Evolutionary conservation across 805 yeast species (phyloP).

Genomic region (Wickerhamiella bombiphila): DNA sequence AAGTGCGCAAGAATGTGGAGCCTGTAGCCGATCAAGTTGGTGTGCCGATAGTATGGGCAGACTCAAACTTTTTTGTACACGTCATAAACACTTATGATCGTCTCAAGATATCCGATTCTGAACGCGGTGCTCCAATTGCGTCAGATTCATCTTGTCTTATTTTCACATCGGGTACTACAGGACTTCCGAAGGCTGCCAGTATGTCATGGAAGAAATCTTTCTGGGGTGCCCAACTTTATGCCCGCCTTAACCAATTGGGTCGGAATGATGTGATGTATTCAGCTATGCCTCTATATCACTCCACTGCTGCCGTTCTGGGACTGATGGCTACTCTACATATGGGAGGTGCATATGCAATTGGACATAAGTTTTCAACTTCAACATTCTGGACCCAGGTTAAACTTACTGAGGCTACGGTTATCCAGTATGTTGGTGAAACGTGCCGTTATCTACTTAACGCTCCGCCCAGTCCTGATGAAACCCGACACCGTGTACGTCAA

Average conservation of each 20-base stretch:
- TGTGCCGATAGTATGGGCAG: conserved; percentile 15
- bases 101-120: conserved; percentile 24
- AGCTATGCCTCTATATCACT: conserved; percentile 91
- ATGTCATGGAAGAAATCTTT: conserved; percentile 80
- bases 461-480: conserved; percentile 46
- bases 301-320: conserved; percentile 83
- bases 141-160: conserved; percentile 56
- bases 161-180: conserved; percentile 90
- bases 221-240: conserved; percentile 57
- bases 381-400: conserved; percentile 84
- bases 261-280: conserved; percentile 51
- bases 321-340: conserved; percentile 49
- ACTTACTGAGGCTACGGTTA: conserved; percentile 54
- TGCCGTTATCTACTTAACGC: conserved; percentile 70
- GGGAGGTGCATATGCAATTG: conserved; percentile 66
- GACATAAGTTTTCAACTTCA: conserved; percentile 68
- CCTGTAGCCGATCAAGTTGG: conserved; percentile 34
- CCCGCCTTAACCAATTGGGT: conserved; percentile 49
- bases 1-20: conserved; percentile 38
- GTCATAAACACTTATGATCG: conserved; percentile 5
- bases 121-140: conserved; percentile 39
- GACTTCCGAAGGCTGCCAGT: conserved; percentile 84
- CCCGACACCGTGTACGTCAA: conserved; percentile 40
- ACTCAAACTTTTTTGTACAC: conserved; percentile 34
- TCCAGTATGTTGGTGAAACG: conserved; percentile 91